Evolutionary conservation across 306 rosid species (phyloP).

Genomic region (Cucumis melo): DNA sequence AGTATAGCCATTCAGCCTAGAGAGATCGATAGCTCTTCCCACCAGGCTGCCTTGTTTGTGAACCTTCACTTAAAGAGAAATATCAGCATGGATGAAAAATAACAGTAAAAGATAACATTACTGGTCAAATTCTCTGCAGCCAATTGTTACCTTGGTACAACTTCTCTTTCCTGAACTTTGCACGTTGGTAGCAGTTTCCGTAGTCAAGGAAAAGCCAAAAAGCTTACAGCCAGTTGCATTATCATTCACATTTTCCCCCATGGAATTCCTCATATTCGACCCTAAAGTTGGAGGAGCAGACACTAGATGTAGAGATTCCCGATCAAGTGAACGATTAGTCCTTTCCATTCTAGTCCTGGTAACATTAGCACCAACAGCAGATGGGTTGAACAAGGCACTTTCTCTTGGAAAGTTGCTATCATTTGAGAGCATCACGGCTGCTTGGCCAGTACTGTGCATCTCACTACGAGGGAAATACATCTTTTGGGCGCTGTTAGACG

Average conservation of each 20-base stretch:
- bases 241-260: conserved; percentile 36
- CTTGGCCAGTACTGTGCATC: conserved; percentile 36
- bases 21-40: conserved; percentile 95
- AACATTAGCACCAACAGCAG: conserved; percentile 34
- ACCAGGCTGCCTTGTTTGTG: conserved; percentile 99
- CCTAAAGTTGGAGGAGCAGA: conserved; percentile 37
- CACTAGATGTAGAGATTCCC: conserved; percentile 28
- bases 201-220: conserved; percentile 69
- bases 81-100: conserved; percentile 33
- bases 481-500: conserved; percentile 37
- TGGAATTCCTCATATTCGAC: conserved; percentile 30
- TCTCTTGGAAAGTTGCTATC: conserved; percentile 35
- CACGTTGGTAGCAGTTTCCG: conserved; percentile 32
- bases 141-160: conserved; percentile 80
- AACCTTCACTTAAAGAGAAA: conserved; percentile 70
- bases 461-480: conserved; percentile 48
- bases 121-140: conserved; percentile 31
- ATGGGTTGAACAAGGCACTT: conserved; percentile 22
- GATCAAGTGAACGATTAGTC: conserved; percentile 28
- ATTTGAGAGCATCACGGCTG: conserved; percentile 30
- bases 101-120: conserved; percentile 27
- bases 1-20: conserved; percentile 58
- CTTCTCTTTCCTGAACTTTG: conserved; percentile 64
- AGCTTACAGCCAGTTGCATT: conserved; percentile 49
- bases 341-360: conserved; percentile 34